Conservation (phyloP, 306 rosid genomes). For the Pterocarpus macrocarpus region DNA sequence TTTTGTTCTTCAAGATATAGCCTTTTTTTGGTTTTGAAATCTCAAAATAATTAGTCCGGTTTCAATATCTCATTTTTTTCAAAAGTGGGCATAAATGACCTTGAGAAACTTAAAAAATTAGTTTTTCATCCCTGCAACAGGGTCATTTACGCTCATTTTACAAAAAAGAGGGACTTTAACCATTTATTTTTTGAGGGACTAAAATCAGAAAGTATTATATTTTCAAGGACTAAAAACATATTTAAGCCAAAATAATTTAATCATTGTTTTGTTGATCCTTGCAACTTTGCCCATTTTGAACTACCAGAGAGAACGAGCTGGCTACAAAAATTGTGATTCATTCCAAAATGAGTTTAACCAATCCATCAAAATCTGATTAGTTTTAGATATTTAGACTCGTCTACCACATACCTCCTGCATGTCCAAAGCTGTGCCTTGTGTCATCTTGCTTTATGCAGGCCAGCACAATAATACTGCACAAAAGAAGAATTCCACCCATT, state of each 20-base stretch:
- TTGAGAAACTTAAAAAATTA: neutral
- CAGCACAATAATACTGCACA: slow-evolving; percentile 60
- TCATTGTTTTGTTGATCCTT: slow-evolving; percentile 12
- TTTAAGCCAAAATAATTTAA: too few relatives aligned
- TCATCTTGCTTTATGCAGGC: slow-evolving; percentile 68
- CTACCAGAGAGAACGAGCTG: slow-evolving; percentile 7
- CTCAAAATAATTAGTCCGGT: neutral
- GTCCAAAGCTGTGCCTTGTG: slow-evolving; percentile 71
- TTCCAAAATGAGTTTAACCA: slow-evolving; percentile 3
- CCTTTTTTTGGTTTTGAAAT: neutral
- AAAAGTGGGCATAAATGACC: neutral
- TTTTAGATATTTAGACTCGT: slow-evolving; percentile 1
- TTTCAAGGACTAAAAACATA: neutral
- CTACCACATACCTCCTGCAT: slow-evolving; percentile 67
- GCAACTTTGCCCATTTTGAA: slow-evolving; percentile 5
- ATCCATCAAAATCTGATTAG: slow-evolving; percentile 7
- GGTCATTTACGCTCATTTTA: too few relatives aligned
- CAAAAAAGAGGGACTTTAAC: neutral
- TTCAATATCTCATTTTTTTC: neutral
- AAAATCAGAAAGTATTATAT: neutral
- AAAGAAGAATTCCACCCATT: slow-evolving; percentile 58
- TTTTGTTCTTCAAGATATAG: neutral
- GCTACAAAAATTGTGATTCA: neutral
- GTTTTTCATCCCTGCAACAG: too few relatives aligned
- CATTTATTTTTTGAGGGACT: neutral